Evolutionary conservation across 2,329 filamentous ascomycete genomes (phyloP), one percentile per base, ranked within the genome.

Genomic region (Rosellinia necatrix): DNA sequence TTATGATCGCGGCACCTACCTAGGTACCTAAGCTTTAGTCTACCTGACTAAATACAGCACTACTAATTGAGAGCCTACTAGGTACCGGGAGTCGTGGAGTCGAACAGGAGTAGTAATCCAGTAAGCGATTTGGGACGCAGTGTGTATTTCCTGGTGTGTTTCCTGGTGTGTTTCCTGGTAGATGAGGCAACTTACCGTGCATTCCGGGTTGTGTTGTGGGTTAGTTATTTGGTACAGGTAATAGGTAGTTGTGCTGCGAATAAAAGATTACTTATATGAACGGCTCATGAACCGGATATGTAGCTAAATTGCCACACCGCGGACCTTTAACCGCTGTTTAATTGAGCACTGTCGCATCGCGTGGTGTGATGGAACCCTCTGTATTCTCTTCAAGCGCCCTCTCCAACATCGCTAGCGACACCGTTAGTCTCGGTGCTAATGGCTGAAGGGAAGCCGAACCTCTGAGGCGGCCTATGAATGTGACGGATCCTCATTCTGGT

Each of bases 371-470:
- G 34, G 15, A 41, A 19, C 8, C 38, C 22, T 43, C 43, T 30
- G 41, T 27, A 37, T 24, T 32, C 37, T 49, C 37, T 22, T 48
- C 41, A 59, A 37, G 55, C 52, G 51, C 44, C 21, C 12, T 55
- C 38, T 37, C 41, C 34, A 21, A 48, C 41, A 15, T 42, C 21
- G 19, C 25, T 37, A 30, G 22, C 40, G 34, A 32, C 12, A 32
- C n/a, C n/a, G n/a, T n/a, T 32, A 13, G 35, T 30, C 48, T 25
- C 27, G 30, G 48, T 56, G 21, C 35, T 30, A 51, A 56, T 51
- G 49, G 56, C 32, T 48, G 37, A 44, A 42, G 37, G 21, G 24
- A 29, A 51, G 48, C 13, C 21, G 30, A 41, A 22, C 13, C 35
- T n/a, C n/a, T n/a, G n/a, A n/a, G n/a, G n/a, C n/a, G n/a, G n/a